phyloP scores from a whole-genome alignment of 495 filamentous ascomycete species.

The Evernia prunastri region DNA sequence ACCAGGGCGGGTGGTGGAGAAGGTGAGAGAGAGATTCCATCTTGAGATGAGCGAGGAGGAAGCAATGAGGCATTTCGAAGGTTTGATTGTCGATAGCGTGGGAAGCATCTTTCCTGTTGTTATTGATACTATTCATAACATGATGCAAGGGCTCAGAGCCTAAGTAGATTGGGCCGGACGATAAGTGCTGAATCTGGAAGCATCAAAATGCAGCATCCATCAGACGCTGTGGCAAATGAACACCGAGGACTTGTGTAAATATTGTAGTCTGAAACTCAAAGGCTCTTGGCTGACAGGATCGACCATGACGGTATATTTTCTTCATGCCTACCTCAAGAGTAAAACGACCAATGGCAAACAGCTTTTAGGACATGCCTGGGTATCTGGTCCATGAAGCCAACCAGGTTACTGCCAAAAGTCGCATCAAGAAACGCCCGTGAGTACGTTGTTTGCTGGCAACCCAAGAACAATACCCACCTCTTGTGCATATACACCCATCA shows the following conservation, averaged over 20 bases:
- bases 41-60: constrained; percentile 92
- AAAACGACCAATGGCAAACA: neutral
- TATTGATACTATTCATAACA: constrained; percentile 89
- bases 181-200: neutral
- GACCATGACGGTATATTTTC: neutral
- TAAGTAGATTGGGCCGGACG: constrained; percentile 28
- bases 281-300: neutral
- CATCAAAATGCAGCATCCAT: neutral
- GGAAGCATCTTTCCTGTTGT: constrained; percentile 85
- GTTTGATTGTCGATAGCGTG: constrained; percentile 80
- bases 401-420: neutral
- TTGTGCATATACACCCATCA: neutral
- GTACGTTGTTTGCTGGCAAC: neutral
- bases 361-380: neutral
- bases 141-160: constrained; percentile 83
- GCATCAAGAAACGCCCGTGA: constrained; percentile 1
- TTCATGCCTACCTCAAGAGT: neutral
- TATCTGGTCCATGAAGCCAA: constrained; percentile 8
- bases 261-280: neutral
- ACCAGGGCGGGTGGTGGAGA: constrained; percentile 85
- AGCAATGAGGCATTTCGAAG: constrained; percentile 77
- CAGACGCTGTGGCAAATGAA: neutral
- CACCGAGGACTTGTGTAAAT: neutral
- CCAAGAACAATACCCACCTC: neutral
- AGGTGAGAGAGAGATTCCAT: constrained; percentile 91